These are phyloP conservation scores for Pichia cactophila DNA, from an alignment of 1,139 yeast genomes.

Conservation along the genomic window DNA sequence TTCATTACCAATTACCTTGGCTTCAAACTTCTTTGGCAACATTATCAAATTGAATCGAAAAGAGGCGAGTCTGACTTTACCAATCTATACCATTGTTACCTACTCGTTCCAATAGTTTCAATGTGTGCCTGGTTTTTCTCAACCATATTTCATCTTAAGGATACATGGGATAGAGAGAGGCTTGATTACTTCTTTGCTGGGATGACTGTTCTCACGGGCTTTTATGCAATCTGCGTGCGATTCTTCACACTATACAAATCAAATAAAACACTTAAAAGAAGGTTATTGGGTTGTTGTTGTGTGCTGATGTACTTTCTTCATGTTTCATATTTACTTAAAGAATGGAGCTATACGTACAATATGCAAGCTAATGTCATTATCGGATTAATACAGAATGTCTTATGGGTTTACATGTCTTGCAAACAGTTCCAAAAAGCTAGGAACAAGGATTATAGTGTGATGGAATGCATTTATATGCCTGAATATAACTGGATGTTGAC, in stretches of 20 bases:
- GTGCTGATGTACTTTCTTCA: constrained; percentile 50
- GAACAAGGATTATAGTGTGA: constrained; percentile 29
- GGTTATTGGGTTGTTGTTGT: constrained; percentile 37
- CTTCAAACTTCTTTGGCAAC: constrained; percentile 31
- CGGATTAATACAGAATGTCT: constrained; percentile 65
- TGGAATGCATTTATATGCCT: constrained; percentile 12
- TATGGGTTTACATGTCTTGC: constrained; percentile 32
- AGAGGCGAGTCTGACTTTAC: constrained; percentile 22
- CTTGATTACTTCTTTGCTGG: constrained; percentile 93
- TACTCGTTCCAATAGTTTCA: constrained; percentile 50
- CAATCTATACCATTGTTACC: constrained; percentile 35
- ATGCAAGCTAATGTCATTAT: constrained; percentile 82
- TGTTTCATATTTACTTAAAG: constrained; percentile 54
- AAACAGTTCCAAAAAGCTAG: constrained; percentile 9
- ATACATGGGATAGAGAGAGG: constrained; percentile 68
- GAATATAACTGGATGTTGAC: constrained; percentile 37
- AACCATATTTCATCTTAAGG: constrained; percentile 82
- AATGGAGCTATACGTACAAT: constrained; percentile 90
- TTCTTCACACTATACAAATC: constrained; percentile 47
- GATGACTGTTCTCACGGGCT: constrained; percentile 70
- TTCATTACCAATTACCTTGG: constrained; percentile 69
- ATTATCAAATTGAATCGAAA: constrained; percentile 17
- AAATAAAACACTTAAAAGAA: constrained; percentile 27
- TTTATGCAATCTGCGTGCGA: constrained; percentile 59
- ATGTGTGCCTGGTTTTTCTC: constrained; percentile 87